Percentiles rank a stretch among this genome's conserved stretches.
Conservation (phyloP, 2,329 filamentous ascomycete species). For the Cyphellophora europaea region DNA sequence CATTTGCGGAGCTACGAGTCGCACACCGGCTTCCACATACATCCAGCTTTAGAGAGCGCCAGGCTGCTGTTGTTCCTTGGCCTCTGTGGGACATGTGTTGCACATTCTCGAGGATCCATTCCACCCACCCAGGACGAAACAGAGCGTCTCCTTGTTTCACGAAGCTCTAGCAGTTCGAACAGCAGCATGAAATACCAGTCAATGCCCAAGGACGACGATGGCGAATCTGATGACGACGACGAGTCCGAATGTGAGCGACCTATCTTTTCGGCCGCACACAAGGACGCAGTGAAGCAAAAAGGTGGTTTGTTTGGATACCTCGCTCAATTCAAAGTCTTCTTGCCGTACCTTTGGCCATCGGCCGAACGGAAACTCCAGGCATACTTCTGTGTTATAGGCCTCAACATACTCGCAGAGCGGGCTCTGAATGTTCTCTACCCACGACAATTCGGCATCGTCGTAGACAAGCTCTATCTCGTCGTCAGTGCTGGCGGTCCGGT, state of each 20-base stretch:
- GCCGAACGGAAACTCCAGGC: not conserved
- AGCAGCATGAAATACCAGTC: not conserved
- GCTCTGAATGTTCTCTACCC: not conserved
- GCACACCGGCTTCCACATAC: not conserved
- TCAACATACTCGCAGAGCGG: not conserved
- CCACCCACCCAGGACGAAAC: too few species aligned
- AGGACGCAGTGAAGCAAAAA: not conserved
- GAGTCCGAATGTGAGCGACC: not conserved
- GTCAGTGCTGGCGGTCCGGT: not conserved
- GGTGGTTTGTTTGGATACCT: not conserved
- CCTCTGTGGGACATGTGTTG: too few species aligned
- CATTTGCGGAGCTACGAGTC: not conserved
- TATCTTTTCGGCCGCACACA: not conserved
- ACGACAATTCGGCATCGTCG: constrained; percentile 1
- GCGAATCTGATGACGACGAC: not conserved
- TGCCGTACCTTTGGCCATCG: not conserved
- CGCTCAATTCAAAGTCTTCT: not conserved
- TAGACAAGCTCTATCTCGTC: not conserved
- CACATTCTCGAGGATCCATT: too few species aligned
- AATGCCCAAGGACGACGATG: not conserved
- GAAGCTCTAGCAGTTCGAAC: not conserved
- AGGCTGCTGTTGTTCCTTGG: too few species aligned
- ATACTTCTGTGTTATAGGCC: not conserved
- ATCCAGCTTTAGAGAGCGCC: not conserved
- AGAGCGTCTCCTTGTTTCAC: too few species aligned